These are phyloP conservation scores for Tuber magnatum DNA, from an alignment of 495 filamentous ascomycete species.

Conservation along the genomic window DNA sequence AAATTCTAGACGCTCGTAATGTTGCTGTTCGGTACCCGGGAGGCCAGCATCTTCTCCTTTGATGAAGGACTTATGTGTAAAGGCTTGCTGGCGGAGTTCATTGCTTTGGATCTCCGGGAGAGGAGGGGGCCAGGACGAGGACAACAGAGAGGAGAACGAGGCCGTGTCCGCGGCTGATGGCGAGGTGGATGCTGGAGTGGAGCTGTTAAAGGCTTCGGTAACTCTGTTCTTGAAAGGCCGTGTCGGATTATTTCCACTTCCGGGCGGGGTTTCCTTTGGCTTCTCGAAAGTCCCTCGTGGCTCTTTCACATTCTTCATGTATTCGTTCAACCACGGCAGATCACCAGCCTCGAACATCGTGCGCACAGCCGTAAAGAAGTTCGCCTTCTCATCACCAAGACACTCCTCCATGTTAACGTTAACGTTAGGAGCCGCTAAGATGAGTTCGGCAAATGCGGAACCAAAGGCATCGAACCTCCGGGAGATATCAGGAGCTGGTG, in stretches of 20 bases:
- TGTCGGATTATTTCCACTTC: neutral
- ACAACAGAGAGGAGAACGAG: neutral
- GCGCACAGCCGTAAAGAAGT: constrained; percentile 31
- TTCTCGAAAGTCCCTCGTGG: constrained; percentile 8
- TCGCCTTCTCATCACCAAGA: constrained; percentile 30
- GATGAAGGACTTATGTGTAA: constrained; percentile 38
- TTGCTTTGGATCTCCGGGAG: constrained; percentile 29
- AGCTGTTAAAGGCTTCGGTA: constrained; percentile 9
- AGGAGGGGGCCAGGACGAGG: constrained; percentile 29
- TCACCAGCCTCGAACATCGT: constrained; percentile 30
- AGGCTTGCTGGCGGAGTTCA: constrained; percentile 32
- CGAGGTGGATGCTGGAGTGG: neutral
- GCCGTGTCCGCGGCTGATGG: constrained; percentile 7
- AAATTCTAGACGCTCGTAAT: constrained; percentile 53
- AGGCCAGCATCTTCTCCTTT: constrained; percentile 32
- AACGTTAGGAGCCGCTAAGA: constrained; percentile 15
- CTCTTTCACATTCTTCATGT: neutral
- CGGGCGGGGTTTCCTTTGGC: neutral
- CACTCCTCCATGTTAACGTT: constrained; percentile 15
- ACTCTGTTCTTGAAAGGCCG: neutral
- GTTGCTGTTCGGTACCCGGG: constrained; percentile 26
- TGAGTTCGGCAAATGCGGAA: constrained; percentile 26
- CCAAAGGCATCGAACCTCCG: constrained; percentile 27
- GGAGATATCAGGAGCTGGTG: constrained; percentile 5
- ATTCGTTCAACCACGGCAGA: constrained; percentile 28